Evolutionary conservation across 768 basidiomycete species (phyloP).

Genomic region (Crassisporium funariophilum): DNA sequence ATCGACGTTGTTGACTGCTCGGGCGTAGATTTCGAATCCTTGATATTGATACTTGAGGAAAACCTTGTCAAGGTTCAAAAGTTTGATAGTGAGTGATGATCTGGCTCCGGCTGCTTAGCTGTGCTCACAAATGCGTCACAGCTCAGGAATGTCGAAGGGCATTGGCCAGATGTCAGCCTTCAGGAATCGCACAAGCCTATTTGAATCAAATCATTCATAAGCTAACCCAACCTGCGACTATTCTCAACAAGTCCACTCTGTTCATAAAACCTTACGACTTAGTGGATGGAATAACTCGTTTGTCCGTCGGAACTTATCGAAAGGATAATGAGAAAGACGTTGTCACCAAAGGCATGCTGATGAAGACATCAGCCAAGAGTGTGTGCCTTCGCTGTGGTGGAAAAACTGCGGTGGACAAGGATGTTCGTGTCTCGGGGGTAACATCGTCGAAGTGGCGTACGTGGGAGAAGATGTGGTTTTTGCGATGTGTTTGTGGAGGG

Average conservation of each 20-base stretch:
- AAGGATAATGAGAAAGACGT: constrained; percentile 56
- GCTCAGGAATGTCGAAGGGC: constrained; percentile 53
- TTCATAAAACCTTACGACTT: constrained; percentile 76
- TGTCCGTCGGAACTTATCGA: constrained; percentile 36
- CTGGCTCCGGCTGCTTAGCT: neutral
- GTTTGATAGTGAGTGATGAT: constrained; percentile 34
- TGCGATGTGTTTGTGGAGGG: constrained; percentile 73
- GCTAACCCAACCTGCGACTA: constrained; percentile 44
- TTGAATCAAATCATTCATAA: constrained; percentile 47
- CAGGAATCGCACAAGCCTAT: constrained; percentile 42
- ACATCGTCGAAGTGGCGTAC: constrained; percentile 47
- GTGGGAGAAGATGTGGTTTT: constrained; percentile 67
- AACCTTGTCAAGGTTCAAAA: constrained; percentile 33
- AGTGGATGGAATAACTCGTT: constrained; percentile 57
- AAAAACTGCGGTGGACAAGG: constrained; percentile 44
- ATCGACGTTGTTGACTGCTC: constrained; percentile 65
- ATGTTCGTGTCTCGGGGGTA: constrained; percentile 16
- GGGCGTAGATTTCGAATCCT: constrained; percentile 57
- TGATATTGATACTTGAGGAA: constrained; percentile 51
- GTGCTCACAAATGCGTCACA: constrained; percentile 25
- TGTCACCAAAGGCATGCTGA: constrained; percentile 61
- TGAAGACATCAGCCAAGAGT: constrained; percentile 36
- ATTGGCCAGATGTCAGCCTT: constrained; percentile 63
- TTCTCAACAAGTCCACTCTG: constrained; percentile 65
- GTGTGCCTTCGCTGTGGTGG: constrained; percentile 69